Evolutionary conservation across 192 early-diverging fungal species (phyloP).

Genomic region (Coemansia sp.): DNA sequence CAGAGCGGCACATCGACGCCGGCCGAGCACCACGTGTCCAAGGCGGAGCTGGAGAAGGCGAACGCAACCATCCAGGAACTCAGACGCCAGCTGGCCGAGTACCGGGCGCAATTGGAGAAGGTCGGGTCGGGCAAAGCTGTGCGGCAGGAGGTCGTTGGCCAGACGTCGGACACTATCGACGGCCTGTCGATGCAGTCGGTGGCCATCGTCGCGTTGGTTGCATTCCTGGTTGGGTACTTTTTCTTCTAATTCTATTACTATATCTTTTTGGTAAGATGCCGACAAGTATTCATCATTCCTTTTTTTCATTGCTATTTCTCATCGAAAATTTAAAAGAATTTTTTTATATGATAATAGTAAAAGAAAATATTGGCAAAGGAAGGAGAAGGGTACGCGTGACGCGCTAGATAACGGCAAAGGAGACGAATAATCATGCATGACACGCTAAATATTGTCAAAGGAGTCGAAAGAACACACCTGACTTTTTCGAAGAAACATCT

Average conservation of each 20-base stretch:
- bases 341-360: too few species aligned
- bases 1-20: neutral
- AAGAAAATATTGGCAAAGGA: too few species aligned
- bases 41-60: conserved; percentile 44
- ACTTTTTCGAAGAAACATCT: too few species aligned
- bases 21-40: conserved; percentile 17
- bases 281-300: too few species aligned
- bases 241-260: conserved; percentile 54
- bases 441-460: too few species aligned
- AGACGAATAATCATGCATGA: too few species aligned
- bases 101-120: conserved; percentile 17
- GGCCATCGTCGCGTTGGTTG: conserved; percentile 54
- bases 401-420: too few species aligned
- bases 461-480: too few species aligned
- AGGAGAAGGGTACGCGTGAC: too few species aligned
- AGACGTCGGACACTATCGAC: conserved; percentile 40
- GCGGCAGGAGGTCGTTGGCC: neutral
- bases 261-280: neutral
- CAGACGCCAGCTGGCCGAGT: conserved; percentile 36
- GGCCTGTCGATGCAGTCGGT: conserved; percentile 65
- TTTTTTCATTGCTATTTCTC: too few species aligned
- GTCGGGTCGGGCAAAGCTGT: neutral
- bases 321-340: too few species aligned
- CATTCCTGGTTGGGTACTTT: conserved; percentile 63
- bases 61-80: conserved; percentile 38